phyloP scores from a whole-genome alignment of 2,329 filamentous ascomycete species.

The Zymoseptoria ardabiliae region DNA sequence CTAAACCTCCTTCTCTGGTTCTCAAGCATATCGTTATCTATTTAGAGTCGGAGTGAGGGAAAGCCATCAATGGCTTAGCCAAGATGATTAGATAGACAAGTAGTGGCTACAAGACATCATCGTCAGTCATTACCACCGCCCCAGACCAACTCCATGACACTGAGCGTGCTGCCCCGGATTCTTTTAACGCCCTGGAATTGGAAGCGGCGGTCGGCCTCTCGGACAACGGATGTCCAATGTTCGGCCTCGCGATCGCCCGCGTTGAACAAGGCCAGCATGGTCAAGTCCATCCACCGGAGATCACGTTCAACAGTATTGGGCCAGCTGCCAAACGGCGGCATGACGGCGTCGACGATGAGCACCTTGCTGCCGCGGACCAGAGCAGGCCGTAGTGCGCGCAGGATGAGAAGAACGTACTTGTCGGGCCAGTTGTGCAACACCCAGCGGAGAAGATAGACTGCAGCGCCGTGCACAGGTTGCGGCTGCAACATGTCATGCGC shows the following conservation, averaged over 20 bases:
- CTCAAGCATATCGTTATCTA: no score
- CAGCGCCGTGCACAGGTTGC: conserved; percentile 20
- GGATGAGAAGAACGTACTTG: conserved; percentile 11
- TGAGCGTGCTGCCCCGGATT: neutral
- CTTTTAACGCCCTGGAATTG: neutral
- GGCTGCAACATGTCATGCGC: conserved; percentile 8
- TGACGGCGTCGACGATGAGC: conserved; percentile 14
- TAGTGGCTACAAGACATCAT: no score
- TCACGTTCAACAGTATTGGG: conserved; percentile 7
- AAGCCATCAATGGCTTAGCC: no score
- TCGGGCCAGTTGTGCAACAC: conserved; percentile 20
- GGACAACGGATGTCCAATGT: neutral
- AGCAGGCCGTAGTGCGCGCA: conserved; percentile 11
- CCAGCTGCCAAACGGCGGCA: conserved; percentile 4
- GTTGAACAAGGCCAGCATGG: conserved; percentile 4
- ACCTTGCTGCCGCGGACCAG: conserved; percentile 8
- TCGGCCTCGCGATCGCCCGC: neutral
- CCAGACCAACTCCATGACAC: no score
- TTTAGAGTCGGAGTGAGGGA: no score
- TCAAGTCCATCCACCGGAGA: neutral
- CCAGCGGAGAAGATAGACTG: conserved; percentile 20
- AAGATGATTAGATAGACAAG: no score
- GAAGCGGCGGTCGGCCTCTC: neutral
- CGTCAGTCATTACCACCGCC: no score
- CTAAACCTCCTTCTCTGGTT: no score